These are phyloP conservation scores for Tylopilus sp. DNA, from an alignment of 768 basidiomycete genomes.

Conservation along the genomic window DNA sequence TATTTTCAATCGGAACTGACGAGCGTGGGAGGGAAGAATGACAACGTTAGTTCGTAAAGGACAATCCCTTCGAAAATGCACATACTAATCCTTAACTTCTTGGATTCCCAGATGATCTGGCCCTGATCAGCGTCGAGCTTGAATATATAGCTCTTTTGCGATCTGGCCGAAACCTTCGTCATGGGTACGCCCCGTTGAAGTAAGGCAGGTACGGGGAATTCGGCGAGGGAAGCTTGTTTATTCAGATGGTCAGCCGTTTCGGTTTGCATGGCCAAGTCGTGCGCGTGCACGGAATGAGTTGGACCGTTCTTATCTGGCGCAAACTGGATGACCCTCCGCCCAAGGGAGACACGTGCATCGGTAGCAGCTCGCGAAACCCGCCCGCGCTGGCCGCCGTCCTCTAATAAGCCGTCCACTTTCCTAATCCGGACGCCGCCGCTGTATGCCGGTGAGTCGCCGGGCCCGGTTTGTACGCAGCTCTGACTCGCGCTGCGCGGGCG, in stretches of 20 bases:
- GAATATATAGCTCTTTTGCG: constrained; percentile 68
- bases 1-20: constrained; percentile 78
- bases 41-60: background rate
- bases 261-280: constrained; percentile 6
- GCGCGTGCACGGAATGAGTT: background rate
- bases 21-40: background rate
- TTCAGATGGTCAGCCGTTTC: background rate
- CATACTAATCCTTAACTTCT: constrained; percentile 62
- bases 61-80: constrained; percentile 10
- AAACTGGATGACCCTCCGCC: background rate
- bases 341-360: background rate
- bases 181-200: constrained; percentile 67
- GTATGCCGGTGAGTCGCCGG: background rate
- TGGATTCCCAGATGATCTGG: constrained; percentile 75
- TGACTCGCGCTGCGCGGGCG: constrained; percentile 10
- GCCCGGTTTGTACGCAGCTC: background rate
- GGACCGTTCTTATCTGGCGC: background rate
- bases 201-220: constrained; percentile 52
- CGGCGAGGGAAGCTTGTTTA: constrained; percentile 17
- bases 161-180: constrained; percentile 80
- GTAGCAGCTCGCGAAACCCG: background rate
- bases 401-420: constrained; percentile 14
- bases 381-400: background rate
- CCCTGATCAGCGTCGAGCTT: constrained; percentile 77
- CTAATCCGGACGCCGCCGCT: constrained; percentile 20